phyloP scores from a whole-genome alignment of 1,284 basidiomycete species.

The Chondrostereum purpureum region DNA sequence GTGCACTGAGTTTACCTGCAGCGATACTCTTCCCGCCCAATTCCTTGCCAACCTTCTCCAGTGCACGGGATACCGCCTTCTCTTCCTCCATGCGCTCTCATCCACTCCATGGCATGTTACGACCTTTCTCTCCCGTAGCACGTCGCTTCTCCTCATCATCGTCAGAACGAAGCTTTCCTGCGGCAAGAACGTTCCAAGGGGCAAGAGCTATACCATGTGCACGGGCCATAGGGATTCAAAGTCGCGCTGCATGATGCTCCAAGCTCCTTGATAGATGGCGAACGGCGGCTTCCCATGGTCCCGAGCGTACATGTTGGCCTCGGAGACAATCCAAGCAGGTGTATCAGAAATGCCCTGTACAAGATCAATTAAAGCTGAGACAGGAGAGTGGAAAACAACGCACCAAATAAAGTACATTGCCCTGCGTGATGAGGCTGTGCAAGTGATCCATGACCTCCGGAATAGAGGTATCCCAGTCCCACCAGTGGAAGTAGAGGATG shows the following conservation, averaged over 20 bases:
- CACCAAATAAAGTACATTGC: not conserved
- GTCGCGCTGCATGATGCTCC: conserved; percentile 41
- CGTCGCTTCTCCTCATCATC: conserved; percentile 36
- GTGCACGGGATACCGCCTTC: conserved; percentile 24
- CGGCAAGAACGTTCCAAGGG: conserved; percentile 30
- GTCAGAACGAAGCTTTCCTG: conserved; percentile 41
- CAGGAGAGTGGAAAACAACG: not conserved
- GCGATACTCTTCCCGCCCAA: conserved; percentile 20
- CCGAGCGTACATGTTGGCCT: conserved; percentile 36
- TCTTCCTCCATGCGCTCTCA: conserved; percentile 38
- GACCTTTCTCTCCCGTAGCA: conserved; percentile 33
- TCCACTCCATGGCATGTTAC: conserved; percentile 17
- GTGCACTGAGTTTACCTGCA: conserved; percentile 16
- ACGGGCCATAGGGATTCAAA: conserved; percentile 51
- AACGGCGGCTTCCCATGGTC: conserved; percentile 44
- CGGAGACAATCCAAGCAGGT: conserved; percentile 37
- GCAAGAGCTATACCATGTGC: conserved; percentile 6
- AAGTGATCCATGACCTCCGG: not conserved
- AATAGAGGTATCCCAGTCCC: conserved; percentile 46
- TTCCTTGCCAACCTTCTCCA: conserved; percentile 26
- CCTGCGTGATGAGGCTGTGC: not conserved
- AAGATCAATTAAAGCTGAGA: not conserved
- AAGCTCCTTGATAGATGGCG: conserved; percentile 45
- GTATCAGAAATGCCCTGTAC: conserved; percentile 33
- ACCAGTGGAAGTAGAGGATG: conserved; percentile 49